Base-by-base conservation (phyloP, 1,284 basidiomycete species). In the Ganoderma boninense region DNA sequence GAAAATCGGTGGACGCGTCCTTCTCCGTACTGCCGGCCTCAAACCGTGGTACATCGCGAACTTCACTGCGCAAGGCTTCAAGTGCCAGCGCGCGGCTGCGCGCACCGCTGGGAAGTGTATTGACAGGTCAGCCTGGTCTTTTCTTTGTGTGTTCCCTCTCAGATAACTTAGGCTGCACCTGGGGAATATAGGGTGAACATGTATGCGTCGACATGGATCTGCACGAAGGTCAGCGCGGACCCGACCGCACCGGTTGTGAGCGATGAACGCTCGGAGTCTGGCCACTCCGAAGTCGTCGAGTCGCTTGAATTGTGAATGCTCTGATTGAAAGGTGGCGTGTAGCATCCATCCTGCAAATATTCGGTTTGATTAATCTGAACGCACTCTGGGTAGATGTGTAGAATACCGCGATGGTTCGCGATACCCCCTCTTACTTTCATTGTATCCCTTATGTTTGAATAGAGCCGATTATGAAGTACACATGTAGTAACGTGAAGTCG, bases 161-260 rank as follows among this genome's bases (percentile, higher is more conserved):
- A 13, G 16, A 11, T 32, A 13, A 43, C 32, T 6, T n/a, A 56
- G 52, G 42, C 43, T 23, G 38, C 38, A 14, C n/a, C 13, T 46
- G 18, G 42, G 42, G 4, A 0, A 4, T 2, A 0, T 57, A 75
- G 74, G 40, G 74, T 75, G 54, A 75, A 75, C 64, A 75, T 75
- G 74, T 75, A 75, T 56, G 74, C 74, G 16, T 75, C 74, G 60
- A 75, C 74, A 2, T 75, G 74, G 74, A 71, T 75, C 57, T 75
- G 74, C 69, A 74, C 66, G 20, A 75, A 75, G 65, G 64, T 69
- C 49, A 59, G 62, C 23, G 23, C 62, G 10, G 73, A 72, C 54
- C 68, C 71, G 13, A 66, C 73, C 6, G 66, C 62, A 11, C 42
- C 46, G 46, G 38, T 11, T 23, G 64, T 61, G 6, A 20, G 4